A percentile compares a stretch with the other conserved stretches of the same genome.
Conservation (phyloP, 495 filamentous ascomycete genomes). For the Apiosordaria backusii region DNA sequence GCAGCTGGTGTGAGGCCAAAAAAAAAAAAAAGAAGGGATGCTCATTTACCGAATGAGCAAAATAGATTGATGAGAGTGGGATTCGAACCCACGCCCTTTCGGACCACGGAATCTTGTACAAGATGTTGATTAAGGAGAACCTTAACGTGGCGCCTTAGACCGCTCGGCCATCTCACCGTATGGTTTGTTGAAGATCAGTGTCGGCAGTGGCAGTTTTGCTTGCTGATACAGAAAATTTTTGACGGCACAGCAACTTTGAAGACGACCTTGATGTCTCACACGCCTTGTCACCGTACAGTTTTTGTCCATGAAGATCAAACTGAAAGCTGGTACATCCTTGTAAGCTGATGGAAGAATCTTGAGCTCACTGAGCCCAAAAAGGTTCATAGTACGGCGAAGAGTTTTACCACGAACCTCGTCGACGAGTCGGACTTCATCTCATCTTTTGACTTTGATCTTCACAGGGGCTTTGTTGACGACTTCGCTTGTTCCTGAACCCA, state of each 20-base stretch:
- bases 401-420: too few relatives aligned
- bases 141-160: not conserved
- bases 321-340: too few relatives aligned
- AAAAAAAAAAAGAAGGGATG: not conserved
- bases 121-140: not conserved
- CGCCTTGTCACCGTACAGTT: not conserved
- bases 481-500: not conserved
- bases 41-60: not conserved
- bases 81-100: conserved; percentile 41
- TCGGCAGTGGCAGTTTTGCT: not conserved
- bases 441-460: conserved; percentile 5
- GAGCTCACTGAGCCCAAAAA: too few relatives aligned
- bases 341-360: not conserved
- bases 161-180: not conserved
- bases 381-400: too few relatives aligned
- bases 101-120: conserved; percentile 31
- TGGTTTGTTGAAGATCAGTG: not conserved
- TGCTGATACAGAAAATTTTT: not conserved
- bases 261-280: not conserved
- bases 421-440: not conserved
- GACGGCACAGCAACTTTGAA: not conserved
- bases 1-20: too few relatives aligned
- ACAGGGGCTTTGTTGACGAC: not conserved
- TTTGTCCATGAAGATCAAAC: too few relatives aligned
- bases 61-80: conserved; percentile 27